A percentile compares a stretch with the other conserved stretches of the same genome.
Evolutionary conservation across 805 yeast genomes (phyloP).

Genomic region (Osmozyma mogii): DNA sequence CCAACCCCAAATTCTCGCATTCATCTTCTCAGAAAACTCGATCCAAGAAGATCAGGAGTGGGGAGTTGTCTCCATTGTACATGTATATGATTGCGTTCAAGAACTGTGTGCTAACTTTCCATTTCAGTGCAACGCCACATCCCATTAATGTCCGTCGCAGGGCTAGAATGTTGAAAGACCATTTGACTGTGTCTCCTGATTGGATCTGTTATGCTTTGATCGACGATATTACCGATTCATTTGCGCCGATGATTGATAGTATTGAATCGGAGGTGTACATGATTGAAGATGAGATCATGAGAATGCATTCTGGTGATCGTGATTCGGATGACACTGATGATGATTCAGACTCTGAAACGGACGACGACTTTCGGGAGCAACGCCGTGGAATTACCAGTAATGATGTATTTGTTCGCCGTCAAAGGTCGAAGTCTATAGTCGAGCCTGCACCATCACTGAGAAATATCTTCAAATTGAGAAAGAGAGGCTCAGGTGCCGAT

Average conservation of each 20-base stretch:
- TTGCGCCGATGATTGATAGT: slow-evolving; percentile 91
- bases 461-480: slow-evolving; percentile 3
- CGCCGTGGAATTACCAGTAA: slow-evolving; percentile 1
- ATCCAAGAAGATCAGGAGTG: slow-evolving; percentile 29
- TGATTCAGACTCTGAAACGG: slow-evolving; percentile 24
- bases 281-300: slow-evolving; percentile 87
- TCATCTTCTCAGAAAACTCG: slow-evolving; percentile 17
- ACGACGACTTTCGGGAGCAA: slow-evolving; percentile 21
- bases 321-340: slow-evolving; percentile 36
- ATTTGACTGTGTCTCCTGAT: slow-evolving; percentile 83
- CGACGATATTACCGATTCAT: slow-evolving; percentile 95
- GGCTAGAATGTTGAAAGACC: slow-evolving; percentile 80
- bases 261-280: slow-evolving; percentile 90
- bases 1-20: no score
- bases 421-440: slow-evolving; percentile 32
- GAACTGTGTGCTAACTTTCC: slow-evolving; percentile 88
- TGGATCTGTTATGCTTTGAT: slow-evolving; percentile 97
- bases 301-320: slow-evolving; percentile 68
- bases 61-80: slow-evolving; percentile 79
- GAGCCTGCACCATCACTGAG: slow-evolving; percentile 14
- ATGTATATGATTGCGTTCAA: slow-evolving; percentile 89
- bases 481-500: slow-evolving; percentile 10
- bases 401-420: slow-evolving; percentile 25
- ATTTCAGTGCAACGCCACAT: slow-evolving; percentile 91
- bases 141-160: slow-evolving; percentile 93